Percentiles rank a stretch among this genome's conserved stretches.
phyloP scores from a whole-genome alignment of 2,329 filamentous ascomycete species.

The Aspergillus neotritici region DNA sequence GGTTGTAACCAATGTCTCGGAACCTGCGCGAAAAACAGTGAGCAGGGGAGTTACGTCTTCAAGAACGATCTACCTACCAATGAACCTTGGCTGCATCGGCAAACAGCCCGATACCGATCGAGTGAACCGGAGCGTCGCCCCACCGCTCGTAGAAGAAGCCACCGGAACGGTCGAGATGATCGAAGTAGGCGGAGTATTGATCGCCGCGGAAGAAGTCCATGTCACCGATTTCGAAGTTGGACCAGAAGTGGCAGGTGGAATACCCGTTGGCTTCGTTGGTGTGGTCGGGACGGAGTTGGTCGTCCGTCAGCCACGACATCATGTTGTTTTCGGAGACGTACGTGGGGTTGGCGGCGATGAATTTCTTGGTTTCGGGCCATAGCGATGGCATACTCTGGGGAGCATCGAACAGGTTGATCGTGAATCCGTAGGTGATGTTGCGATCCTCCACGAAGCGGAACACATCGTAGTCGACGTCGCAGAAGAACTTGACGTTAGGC shows the following conservation, averaged over 20 bases:
- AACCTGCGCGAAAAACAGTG: constrained; percentile 59
- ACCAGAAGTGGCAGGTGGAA: constrained; percentile 99
- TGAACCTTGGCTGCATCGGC: constrained; percentile 87
- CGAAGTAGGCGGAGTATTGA: constrained; percentile 90
- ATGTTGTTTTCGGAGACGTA: constrained; percentile 80
- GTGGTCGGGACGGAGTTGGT: constrained; percentile 68
- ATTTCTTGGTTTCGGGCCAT: constrained; percentile 94
- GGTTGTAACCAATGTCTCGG: constrained; percentile 97
- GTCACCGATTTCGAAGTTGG: constrained; percentile 94
- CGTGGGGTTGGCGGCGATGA: constrained; percentile 75
- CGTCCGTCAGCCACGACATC: constrained; percentile 80
- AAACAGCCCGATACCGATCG: constrained; percentile 85
- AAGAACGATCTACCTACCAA: constrained; percentile 58
- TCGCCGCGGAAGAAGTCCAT: constrained; percentile 88
- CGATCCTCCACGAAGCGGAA: constrained; percentile 97
- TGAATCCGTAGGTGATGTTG: constrained; percentile 99
- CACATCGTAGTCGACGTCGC: constrained; percentile 95
- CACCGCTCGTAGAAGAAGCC: constrained; percentile 99
- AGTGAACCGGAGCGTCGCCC: constrained; percentile 97
- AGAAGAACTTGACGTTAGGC: constrained; percentile 98
- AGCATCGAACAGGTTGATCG: constrained; percentile 92
- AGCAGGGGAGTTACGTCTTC: not conserved
- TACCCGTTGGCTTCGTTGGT: constrained; percentile 81
- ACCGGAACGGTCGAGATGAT: constrained; percentile 86
- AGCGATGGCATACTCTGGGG: constrained; percentile 78